Conservation (phyloP, 2,329 filamentous ascomycete species). For the Alternaria rosae region DNA sequence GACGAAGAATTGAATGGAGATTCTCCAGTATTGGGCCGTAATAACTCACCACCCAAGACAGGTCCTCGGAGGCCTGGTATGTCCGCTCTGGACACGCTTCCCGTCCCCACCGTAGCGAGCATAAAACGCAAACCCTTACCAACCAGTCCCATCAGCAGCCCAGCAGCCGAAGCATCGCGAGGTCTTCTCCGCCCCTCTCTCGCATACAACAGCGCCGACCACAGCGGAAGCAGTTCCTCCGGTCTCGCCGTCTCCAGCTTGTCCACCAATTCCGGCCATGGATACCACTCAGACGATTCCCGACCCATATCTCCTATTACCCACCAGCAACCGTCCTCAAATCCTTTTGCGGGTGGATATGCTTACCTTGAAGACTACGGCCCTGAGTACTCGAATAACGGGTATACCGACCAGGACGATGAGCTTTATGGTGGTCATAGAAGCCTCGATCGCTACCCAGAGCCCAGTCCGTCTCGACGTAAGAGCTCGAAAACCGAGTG, state of each 20-base stretch:
- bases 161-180: constrained; percentile 29
- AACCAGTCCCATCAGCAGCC: constrained; percentile 23
- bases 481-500: constrained; percentile 39
- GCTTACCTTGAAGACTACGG: constrained; percentile 44
- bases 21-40: constrained; percentile 31
- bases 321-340: constrained; percentile 15
- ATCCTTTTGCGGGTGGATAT: constrained; percentile 38
- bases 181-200: constrained; percentile 35
- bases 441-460: constrained; percentile 37
- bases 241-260: constrained; percentile 24
- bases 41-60: constrained; percentile 9
- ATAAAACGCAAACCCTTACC: constrained; percentile 39
- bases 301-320: constrained; percentile 24
- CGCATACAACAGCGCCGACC: constrained; percentile 15
- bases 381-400: constrained; percentile 32
- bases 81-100: constrained; percentile 19
- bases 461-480: constrained; percentile 14
- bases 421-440: constrained; percentile 41
- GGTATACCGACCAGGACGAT: constrained; percentile 29
- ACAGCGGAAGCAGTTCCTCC: constrained; percentile 37
- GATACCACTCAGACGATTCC: constrained; percentile 14
- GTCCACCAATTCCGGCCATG: constrained; percentile 11
- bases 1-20: constrained; percentile 27
- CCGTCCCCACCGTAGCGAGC: constrained; percentile 21
- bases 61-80: constrained; percentile 14